Evolutionary conservation across 345 rosid species (phyloP), one percentile per base, ranked within the genome.

Genomic region (Brassica napus): DNA sequence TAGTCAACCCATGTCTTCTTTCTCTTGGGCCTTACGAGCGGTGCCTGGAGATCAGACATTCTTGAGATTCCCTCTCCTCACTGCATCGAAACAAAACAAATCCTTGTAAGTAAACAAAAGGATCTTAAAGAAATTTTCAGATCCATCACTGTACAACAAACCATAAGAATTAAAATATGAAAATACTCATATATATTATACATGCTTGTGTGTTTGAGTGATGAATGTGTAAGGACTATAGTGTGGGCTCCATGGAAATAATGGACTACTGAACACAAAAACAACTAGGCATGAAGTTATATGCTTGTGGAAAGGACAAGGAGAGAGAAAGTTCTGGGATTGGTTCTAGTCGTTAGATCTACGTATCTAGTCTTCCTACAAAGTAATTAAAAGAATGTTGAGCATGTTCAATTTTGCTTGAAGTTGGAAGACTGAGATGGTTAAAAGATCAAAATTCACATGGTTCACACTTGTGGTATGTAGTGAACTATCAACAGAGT

Each of bases 1-100:
- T 88, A 92, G 84, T 96, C 99, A 75, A 89, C 99, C 85, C 87
- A 77, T 24, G 82, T 78, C 94, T 86, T 93, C 85, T 96, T 93
- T 83, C 99, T 90, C 86, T 92, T 90, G 0, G 97, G 98, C 47
- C 97, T 91, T 5, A 82, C 81, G 68, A 96, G 79, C 1, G 97
- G 97, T 64, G 85, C 87, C 39, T 85, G 83, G 71, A 93, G 94
- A 84, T 96, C 97, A 2, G 98, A 85, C 99, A 96, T 93, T 63
- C 34, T 82, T 65, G 65, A 54, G 61, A 60, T 52, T 35, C 32
- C 61, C 71, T 71, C 83, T 68, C 70, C 55, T 70, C 63, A 71
- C 93, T 85, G 81, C 61, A 81, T 77, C 72, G 72, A 55, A 65
- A 72, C 34, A 71, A 32, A 71, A 62, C 15, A 63, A 65, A 35